Evolutionary conservation across 441 rosid species (phyloP).

Genomic region (Erodium texanum): DNA sequence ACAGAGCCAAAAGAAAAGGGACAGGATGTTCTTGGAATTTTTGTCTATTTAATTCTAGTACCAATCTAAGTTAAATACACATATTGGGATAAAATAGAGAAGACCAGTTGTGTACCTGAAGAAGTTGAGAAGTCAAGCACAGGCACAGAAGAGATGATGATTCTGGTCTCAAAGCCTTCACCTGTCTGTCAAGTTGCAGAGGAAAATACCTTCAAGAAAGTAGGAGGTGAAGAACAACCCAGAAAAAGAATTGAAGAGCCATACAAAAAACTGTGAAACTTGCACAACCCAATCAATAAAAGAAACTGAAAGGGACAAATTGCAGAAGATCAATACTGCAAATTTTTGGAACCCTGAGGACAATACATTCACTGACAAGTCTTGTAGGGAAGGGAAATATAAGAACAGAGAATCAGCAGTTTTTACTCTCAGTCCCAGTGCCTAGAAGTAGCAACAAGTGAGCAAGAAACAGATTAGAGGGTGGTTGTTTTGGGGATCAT

Average conservation of each 20-base stretch:
- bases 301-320: not conserved
- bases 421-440: too few species aligned
- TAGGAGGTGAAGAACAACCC: slow-evolving; percentile 7
- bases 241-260: slow-evolving; percentile 12
- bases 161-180: slow-evolving; percentile 4
- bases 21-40: too few species aligned
- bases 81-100: too few species aligned
- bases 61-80: too few species aligned
- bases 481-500: not conserved
- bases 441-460: not conserved
- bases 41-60: too few species aligned
- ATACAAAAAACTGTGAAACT: not conserved
- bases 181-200: slow-evolving; percentile 6
- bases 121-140: slow-evolving; percentile 4
- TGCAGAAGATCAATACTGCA: slow-evolving; percentile 15
- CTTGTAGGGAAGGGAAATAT: too few species aligned
- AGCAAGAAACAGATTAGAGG: not conserved
- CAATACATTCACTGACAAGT: not conserved
- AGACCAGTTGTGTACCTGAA: slow-evolving; percentile 34
- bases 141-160: not conserved
- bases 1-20: too few species aligned
- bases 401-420: too few species aligned
- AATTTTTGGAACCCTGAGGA: too few species aligned
- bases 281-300: not conserved
- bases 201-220: not conserved